Evolutionary conservation across 352 stramenopile species (phyloP), one percentile per base, ranked within the genome.

Genomic region (Peronospora destructor): DNA sequence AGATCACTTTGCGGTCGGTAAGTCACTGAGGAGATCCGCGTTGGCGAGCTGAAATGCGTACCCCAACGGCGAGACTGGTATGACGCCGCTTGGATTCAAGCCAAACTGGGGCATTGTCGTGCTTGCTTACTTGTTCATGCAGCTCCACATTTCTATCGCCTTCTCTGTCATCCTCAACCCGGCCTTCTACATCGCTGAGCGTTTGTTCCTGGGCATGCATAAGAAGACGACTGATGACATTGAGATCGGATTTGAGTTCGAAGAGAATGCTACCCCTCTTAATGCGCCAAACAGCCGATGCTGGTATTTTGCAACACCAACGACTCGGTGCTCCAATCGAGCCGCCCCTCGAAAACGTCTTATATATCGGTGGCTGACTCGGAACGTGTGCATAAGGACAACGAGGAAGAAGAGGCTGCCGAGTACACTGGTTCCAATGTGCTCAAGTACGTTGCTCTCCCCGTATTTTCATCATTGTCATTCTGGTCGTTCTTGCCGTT

Each of bases 121-220:
- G 6, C 36, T 77, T 11, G 61, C 68, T 3, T 72, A 66, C 35
- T 39, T 85, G 5, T 76, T 72, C 59, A 85, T 85, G 59, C 59
- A 64, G 25, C 48, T 67, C 4, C 59, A 67, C 44, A 41, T 67
- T 13, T 64, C 59, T 4, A 76, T 85, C 36, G 74, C 66, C 16
- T 85, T 83, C 38, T 67, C 69, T 16, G 69, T 83, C n/a, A 61
- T 85, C 29, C 40, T 81, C 19, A 71, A 76, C 50, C 74, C 74
- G 12, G 64, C 67, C 11, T 77, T 85, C 42, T 85, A 74, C 63
- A 56, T 85, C 26, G 21, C 38, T 16, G 56, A 64, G 30, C 56
- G 56, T 12, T 1, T 60, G 10, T 6, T 54, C 1, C 45, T 64
- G 4, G 69, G 69, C 9, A 77, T 85, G 69, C 71, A 84, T 65